Evolutionary conservation across 2,329 filamentous ascomycete genomes (phyloP), one percentile per base, ranked within the genome.

Genomic region (Verticillium nubilum): DNA sequence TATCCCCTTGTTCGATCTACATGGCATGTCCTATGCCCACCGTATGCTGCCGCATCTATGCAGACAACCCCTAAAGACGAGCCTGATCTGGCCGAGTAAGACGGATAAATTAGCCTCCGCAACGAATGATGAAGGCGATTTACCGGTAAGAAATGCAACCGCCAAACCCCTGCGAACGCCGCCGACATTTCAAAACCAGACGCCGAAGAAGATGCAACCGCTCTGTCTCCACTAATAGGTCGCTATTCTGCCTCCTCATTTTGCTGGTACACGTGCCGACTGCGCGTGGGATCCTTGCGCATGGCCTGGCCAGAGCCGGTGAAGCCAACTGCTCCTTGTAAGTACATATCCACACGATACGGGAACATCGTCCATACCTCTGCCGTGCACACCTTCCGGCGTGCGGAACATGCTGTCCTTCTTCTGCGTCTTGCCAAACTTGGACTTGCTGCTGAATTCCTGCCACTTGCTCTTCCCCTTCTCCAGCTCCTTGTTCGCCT

Each of bases 351-450:
- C 37, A 52, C 26, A 23, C 25, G 5, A 52, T 23, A 9, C 5
- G 4, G 27, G 54, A 12, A 29, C 64, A 56, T 52, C 28, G 31
- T 13, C 53, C 82, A 66, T 78, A 96, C 93, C 93, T 89, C 92
- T 86, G 60, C 90, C 93, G 68, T 91, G 85, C 26, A 95, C 84
- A 62, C 91, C 88, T 31, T 96, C 92, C 0, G 92, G 92, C 2
- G 93, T 97, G 54, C 93, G 87, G 73, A 97, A 97, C 93, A 97
- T 97, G 80, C 92, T 96, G 55, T 97, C 91, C 76, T 97, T 97
- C 78, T 94, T 94, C 50, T 77, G 75, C 4, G 76, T 65, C 72
- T 88, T 89, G 64, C 80, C 85, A 64, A 86, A 79, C 70, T 91
- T 93, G 54, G 82, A 84, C 73, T 96, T 97, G 69, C 83, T 81